Evolutionary conservation across 2,329 filamentous ascomycete species (phyloP).

Genomic region (Trichoderma gracile): DNA sequence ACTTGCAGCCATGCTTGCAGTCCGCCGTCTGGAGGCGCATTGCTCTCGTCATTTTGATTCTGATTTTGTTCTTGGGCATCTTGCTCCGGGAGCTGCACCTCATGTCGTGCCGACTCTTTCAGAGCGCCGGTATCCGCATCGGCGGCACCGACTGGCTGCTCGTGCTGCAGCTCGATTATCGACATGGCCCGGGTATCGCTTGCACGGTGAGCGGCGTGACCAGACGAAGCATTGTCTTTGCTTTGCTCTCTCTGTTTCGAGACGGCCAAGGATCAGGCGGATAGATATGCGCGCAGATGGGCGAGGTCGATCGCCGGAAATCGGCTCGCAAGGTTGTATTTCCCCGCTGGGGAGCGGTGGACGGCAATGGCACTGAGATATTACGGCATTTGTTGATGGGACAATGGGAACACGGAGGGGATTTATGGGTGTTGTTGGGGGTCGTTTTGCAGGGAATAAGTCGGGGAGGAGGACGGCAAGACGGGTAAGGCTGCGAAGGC

Average conservation of each 20-base stretch:
- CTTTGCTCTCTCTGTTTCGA: not conserved
- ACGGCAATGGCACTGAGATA: not conserved
- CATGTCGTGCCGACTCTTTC: not conserved
- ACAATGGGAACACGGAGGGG: not conserved
- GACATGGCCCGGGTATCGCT: not conserved
- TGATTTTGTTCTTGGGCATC: not conserved
- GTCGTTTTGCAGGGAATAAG: not conserved
- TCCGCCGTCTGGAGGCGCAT: constrained; percentile 34
- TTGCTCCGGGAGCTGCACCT: not conserved
- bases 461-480: not conserved
- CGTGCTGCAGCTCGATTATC: not conserved
- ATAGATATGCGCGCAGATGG: not conserved
- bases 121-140: constrained; percentile 13
- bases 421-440: too few species aligned
- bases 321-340: not conserved
- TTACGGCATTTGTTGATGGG: not conserved
- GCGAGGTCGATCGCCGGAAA: not conserved
- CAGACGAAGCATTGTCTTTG: not conserved
- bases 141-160: not conserved
- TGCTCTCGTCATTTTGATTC: not conserved
- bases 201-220: not conserved
- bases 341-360: not conserved
- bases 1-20: constrained; percentile 42
- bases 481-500: not conserved
- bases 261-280: not conserved